Conservation (phyloP, 345 rosid species). For the Angophora floribunda region DNA sequence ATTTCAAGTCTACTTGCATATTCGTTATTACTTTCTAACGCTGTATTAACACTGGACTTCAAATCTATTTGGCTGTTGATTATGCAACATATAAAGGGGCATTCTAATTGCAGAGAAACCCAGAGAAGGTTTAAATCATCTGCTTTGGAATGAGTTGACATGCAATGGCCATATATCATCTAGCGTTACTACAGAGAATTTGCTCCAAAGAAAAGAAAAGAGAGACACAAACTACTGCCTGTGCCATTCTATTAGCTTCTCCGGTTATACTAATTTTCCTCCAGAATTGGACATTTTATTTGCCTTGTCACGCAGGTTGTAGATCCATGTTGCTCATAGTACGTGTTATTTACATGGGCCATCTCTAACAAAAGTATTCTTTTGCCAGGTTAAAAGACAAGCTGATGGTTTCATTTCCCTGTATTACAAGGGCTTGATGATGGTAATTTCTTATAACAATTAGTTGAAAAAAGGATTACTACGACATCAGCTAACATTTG, state of each 20-base stretch:
- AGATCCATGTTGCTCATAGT: not conserved
- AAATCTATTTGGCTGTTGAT: not conserved
- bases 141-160: not conserved
- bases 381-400: constrained; percentile 77
- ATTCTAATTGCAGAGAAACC: not conserved
- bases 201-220: not conserved
- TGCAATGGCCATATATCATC: not conserved
- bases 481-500: not conserved
- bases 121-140: not conserved
- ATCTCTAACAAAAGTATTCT: not conserved
- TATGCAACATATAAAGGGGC: not conserved
- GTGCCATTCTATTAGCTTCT: not conserved
- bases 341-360: not conserved
- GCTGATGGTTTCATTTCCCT: constrained; percentile 58
- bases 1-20: not conserved
- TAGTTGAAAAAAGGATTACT: not conserved
- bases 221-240: not conserved
- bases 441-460: constrained; percentile 30
- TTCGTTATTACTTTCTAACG: not conserved
- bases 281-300: not conserved
- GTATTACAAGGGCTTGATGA: constrained; percentile 87
- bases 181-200: not conserved
- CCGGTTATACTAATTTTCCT: not conserved
- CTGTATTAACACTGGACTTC: not conserved
- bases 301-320: not conserved